Evolutionary conservation across 2,329 filamentous ascomycete genomes (phyloP).

Genomic region (Fusarium kyushuense): DNA sequence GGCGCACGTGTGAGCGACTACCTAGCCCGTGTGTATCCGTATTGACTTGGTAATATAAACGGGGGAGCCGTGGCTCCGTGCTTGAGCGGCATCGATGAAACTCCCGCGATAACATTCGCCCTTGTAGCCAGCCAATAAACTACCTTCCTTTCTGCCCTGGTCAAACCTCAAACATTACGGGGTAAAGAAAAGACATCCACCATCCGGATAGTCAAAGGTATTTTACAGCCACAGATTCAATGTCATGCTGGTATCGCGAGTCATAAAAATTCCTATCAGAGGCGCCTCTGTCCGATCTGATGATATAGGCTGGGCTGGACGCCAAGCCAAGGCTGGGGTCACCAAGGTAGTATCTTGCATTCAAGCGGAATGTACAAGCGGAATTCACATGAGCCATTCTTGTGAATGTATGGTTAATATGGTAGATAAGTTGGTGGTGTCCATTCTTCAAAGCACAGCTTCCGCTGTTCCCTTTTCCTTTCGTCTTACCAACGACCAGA

Average conservation of each 20-base stretch:
- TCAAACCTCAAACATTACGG: conserved; percentile 44
- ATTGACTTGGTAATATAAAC: neutral
- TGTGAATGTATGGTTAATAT: conserved; percentile 19
- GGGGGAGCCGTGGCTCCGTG: conserved; percentile 23
- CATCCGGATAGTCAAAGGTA: neutral
- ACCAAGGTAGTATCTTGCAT: conserved; percentile 9
- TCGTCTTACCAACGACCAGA: conserved; percentile 12
- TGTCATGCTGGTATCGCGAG: neutral
- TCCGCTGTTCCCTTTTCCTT: conserved; percentile 5
- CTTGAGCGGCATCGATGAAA: conserved; percentile 42
- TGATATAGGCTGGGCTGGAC: conserved; percentile 15
- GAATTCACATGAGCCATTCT: conserved; percentile 36
- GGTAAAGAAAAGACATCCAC: conserved; percentile 12
- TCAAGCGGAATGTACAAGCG: neutral
- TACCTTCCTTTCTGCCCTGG: conserved; percentile 20
- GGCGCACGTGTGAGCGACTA: no score
- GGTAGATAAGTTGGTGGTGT: conserved; percentile 37
- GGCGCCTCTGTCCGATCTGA: conserved; percentile 16
- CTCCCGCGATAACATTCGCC: conserved; percentile 25
- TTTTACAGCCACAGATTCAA: conserved; percentile 3
- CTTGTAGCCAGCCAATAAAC: conserved; percentile 40
- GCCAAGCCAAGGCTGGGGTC: conserved; percentile 19
- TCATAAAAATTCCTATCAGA: conserved; percentile 31
- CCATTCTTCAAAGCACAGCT: conserved; percentile 15
- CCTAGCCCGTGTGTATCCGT: no score